Evolutionary conservation across 208 protist genomes (phyloP), one percentile per base, ranked within the genome.

Genomic region (Trypanosoma rangeli): DNA sequence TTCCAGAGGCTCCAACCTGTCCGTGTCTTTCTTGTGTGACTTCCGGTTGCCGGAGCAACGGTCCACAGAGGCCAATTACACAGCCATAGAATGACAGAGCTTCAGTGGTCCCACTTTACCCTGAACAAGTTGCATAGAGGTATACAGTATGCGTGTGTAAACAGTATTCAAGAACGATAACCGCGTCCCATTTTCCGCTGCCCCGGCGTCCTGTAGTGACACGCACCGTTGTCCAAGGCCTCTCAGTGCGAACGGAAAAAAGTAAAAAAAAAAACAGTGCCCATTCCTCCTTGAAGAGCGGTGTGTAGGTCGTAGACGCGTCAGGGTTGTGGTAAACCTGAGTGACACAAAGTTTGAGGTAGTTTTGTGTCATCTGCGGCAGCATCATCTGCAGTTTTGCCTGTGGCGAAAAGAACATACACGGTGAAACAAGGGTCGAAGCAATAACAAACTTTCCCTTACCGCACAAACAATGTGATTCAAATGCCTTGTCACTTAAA

Each of bases 241-340:
- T 15, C 18, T 20, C 22, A 70, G 28, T 26, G 64, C 64, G n/a
- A n/a, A n/a, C n/a, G n/a, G n/a, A n/a, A n/a, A n/a, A n/a, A 58
- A 73, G 49, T 5, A 56, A 55, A 73, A 84, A 71, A n/a, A 79
- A 50, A 35, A 63, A 65, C 12, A 80, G 55, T 18, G 55, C 33
- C 42, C 61, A 18, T 15, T 48, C 31, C 5, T 65, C 58, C 26
- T 60, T 67, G 37, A 76, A 76, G 26, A 74, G 79, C 12, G 79
- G 74, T 22, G 54, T 61, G 61, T 84, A 84, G 20, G 74, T 66
- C 52, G 67, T 70, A 53, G 67, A 78, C 1, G 79, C 79, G 9
- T 48, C 42, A n/a, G 79, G 79, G 61, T 78, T 67, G 18, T 74
- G 79, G 28, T 77, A 52, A n/a, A 80, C 13, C 53, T 80, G 70